These are phyloP conservation scores for Eutrema heterophyllum DNA, from an alignment of 345 rosid genomes.

Conservation along the genomic window DNA sequence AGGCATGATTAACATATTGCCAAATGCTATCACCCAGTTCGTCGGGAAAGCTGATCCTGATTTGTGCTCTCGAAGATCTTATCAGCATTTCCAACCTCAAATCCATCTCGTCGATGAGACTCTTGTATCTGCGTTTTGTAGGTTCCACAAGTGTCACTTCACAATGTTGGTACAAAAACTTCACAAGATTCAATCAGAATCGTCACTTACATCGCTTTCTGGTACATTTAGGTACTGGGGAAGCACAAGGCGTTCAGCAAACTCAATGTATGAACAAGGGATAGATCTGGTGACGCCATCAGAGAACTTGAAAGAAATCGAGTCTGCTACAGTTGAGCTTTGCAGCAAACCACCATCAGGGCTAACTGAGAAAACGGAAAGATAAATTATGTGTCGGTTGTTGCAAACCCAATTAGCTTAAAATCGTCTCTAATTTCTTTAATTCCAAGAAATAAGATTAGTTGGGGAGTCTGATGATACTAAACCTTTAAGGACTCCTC, in stretches of 20 bases:
- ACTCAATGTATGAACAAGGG: constrained; percentile 94
- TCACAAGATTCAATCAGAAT: background rate
- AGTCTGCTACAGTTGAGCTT: constrained; percentile 94
- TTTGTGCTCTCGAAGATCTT: constrained; percentile 93
- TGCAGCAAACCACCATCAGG: constrained; percentile 90
- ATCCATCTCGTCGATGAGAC: constrained; percentile 77
- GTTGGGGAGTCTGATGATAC: background rate
- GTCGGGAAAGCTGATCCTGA: constrained; percentile 21
- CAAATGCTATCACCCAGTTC: constrained; percentile 5
- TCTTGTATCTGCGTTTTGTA: constrained; percentile 50
- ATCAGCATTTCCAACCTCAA: constrained; percentile 93
- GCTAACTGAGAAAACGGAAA: constrained; percentile 50
- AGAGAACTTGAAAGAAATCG: constrained; percentile 54
- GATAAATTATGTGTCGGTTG: background rate
- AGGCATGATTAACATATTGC: background rate
- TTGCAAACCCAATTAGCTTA: background rate
- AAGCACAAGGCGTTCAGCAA: constrained; percentile 90
- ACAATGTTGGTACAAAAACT: constrained; percentile 1
- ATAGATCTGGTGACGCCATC: constrained; percentile 62
- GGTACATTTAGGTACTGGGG: constrained; percentile 57
- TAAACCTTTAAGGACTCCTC: constrained; percentile 85
- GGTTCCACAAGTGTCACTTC: background rate
- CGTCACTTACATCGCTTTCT: constrained; percentile 45
- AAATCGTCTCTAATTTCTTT: background rate
- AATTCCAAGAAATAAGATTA: background rate